Evolutionary conservation across 1,284 basidiomycete species (phyloP).

Genomic region (Rhodotorula sp.): DNA sequence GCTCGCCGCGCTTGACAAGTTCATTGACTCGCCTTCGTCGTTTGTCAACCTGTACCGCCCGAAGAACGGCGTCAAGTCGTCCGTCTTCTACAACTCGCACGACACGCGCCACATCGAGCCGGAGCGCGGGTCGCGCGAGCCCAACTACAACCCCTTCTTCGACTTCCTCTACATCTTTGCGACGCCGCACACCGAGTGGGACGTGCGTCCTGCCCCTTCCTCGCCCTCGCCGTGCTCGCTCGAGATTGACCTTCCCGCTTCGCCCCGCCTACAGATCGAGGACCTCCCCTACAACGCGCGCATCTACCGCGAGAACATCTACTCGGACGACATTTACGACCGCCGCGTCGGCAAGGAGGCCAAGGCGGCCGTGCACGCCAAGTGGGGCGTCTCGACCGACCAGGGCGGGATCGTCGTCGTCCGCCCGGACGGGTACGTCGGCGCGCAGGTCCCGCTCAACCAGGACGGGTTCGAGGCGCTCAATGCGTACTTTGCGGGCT

Average conservation of each 20-base stretch:
- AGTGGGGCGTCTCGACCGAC: slow-evolving; percentile 45
- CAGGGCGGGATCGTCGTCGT: slow-evolving; percentile 47
- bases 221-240: no score
- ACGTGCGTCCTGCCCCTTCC: slow-evolving; percentile 32
- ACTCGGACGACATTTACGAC: slow-evolving; percentile 45
- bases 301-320: slow-evolving; percentile 42
- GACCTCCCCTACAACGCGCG: slow-evolving; percentile 40
- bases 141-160: slow-evolving; percentile 44
- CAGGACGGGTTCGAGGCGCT: slow-evolving; percentile 43
- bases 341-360: slow-evolving; percentile 36
- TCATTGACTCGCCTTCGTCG: slow-evolving; percentile 42
- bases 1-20: slow-evolving; percentile 43
- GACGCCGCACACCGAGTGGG: slow-evolving; percentile 47
- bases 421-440: slow-evolving; percentile 49
- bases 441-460: slow-evolving; percentile 39
- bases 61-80: slow-evolving; percentile 31
- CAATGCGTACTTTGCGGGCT: slow-evolving; percentile 46
- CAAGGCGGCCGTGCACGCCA: slow-evolving; percentile 42
- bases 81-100: slow-evolving; percentile 39
- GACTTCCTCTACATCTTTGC: slow-evolving; percentile 44
- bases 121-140: slow-evolving; percentile 27
- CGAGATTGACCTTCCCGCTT: background rate
- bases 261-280: slow-evolving; percentile 24
- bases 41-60: slow-evolving; percentile 47
- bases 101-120: slow-evolving; percentile 41